Evolutionary conservation across 2,329 filamentous ascomycete species (phyloP), one percentile per base, ranked within the genome.

Genomic region (Colletotrichum viniferum): DNA sequence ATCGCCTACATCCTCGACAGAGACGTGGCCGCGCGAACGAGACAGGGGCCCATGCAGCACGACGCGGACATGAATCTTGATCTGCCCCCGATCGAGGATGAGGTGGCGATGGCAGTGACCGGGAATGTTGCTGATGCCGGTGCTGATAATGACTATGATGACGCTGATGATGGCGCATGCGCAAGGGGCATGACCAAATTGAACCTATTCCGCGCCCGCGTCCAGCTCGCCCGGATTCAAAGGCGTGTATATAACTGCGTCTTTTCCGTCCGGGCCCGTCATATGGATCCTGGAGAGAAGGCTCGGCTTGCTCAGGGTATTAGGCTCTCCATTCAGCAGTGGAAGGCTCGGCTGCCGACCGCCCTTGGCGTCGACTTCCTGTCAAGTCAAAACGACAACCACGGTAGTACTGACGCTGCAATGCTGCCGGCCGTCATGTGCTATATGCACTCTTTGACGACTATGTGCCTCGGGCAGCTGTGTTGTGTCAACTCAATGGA

Each of bases 341-440:
- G 38, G 38, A 43, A 43, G 38, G 8, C 38, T 1, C 38, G 38
- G 38, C 38, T 43, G 18, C 38, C 18, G 8, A 5, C 9, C 18
- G 4, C 38, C 38, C 38, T 43, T 0, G 16, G 7, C 7, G 36
- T 38, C 16, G 36, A 38, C 16, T 38, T 38, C 2, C 38, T 43
- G 2, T 43, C 38, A 43, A 10, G 16, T 43, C 38, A 43, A 43
- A 43, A 18, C 16, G 2, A 0, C 8, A 43, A n/a, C 38, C 2
- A 5, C 9, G 38, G 38, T 0, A 43, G 8, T 18, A n/a, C 18
- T 5, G 16, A 18, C 16, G 16, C 38, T n/a, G 1, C 38, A 12
- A 48, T 4, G 0, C 43, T 48, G 43, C 10, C 3, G 6, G 2
- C 10, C n/a, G 1, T 7, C 43, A 48, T 4, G 18, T 48, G 10